Evolutionary conservation across 106 monocot species (phyloP).

Genomic region (Dactylorhiza incarnata): DNA sequence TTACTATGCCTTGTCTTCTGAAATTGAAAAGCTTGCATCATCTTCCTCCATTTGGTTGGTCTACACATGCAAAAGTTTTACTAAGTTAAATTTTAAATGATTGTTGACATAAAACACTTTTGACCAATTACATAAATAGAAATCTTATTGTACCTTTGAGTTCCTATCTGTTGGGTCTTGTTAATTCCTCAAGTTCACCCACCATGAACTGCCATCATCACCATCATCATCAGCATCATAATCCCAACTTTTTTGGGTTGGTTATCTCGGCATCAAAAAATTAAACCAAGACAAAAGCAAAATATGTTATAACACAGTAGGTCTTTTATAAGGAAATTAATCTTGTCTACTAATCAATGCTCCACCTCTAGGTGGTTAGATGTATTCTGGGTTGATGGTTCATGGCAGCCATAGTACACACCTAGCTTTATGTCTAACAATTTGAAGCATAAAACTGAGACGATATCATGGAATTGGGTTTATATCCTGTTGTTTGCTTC

Average conservation of each 20-base stretch:
- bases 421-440: neutral
- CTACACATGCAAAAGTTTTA: neutral
- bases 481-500: neutral
- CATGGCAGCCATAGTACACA: too few relatives aligned
- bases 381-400: neutral
- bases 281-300: too few relatives aligned
- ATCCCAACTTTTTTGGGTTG: too few relatives aligned
- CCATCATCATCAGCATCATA: too few relatives aligned
- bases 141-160: too few relatives aligned
- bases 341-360: too few relatives aligned
- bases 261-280: too few relatives aligned
- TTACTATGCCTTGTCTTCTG: neutral
- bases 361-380: neutral
- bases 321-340: too few relatives aligned
- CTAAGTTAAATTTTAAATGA: neutral
- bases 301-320: too few relatives aligned
- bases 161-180: neutral
- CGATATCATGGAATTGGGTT: neutral
- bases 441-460: neutral
- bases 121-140: too few relatives aligned
- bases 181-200: neutral
- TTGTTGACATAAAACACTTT: neutral
- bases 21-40: neutral
- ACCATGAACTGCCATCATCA: slow-evolving; percentile 2
- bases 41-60: neutral